These are phyloP conservation scores for Aulographum hederae DNA, from an alignment of 2,329 filamentous ascomycete genomes.

Conservation along the genomic window DNA sequence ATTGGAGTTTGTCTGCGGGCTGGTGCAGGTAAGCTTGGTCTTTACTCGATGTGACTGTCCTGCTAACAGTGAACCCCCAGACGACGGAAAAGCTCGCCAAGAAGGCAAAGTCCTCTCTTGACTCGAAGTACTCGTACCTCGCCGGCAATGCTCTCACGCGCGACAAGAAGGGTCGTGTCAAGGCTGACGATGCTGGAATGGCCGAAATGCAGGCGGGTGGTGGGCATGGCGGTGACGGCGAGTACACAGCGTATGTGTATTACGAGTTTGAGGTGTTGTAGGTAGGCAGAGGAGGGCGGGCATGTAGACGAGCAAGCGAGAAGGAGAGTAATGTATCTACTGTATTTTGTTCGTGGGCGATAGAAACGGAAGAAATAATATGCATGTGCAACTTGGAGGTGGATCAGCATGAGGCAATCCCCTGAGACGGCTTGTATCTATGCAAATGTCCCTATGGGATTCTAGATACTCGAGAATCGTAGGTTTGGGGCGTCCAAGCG, in stretches of 20 bases:
- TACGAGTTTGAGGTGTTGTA: slow-evolving; percentile 74
- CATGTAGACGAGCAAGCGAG: no score
- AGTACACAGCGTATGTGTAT: slow-evolving; percentile 94
- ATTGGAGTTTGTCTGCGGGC: slow-evolving; percentile 67
- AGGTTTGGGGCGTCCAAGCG: no score
- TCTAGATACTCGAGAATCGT: no score
- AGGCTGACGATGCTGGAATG: slow-evolving; percentile 69
- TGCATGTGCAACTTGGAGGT: no score
- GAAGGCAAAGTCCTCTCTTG: slow-evolving; percentile 49
- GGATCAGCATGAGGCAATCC: no score
- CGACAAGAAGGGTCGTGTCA: slow-evolving; percentile 83
- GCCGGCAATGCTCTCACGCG: slow-evolving; percentile 85
- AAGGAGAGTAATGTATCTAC: no score
- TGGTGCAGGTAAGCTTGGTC: slow-evolving; percentile 53
- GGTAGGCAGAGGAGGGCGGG: no score
- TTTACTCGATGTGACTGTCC: slow-evolving; percentile 2
- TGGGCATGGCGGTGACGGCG: slow-evolving; percentile 48
- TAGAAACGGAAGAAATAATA: no score
- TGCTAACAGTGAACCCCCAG: slow-evolving; percentile 26
- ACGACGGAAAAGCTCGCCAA: slow-evolving; percentile 66
- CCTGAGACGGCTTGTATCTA: no score
- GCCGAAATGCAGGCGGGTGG: slow-evolving; percentile 69
- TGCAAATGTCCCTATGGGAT: no score
- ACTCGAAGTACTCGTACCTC: slow-evolving; percentile 74
- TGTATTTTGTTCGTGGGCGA: no score